Conservation (phyloP, 2,329 filamentous ascomycete species). For the Annulohypoxylon truncatum region DNA sequence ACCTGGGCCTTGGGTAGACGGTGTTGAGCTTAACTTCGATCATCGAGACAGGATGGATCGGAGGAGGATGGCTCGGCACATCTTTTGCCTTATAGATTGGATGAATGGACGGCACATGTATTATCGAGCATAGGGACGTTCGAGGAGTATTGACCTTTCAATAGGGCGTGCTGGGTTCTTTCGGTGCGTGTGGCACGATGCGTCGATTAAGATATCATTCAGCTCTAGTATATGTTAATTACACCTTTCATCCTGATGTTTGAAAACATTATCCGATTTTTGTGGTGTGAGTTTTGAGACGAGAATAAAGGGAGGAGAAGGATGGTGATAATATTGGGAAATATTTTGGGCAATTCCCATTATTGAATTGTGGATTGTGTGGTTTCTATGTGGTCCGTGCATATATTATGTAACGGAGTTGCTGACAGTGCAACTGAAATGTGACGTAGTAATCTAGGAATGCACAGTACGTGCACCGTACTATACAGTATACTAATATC, state of each 20-base stretch:
- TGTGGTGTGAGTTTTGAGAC: neutral
- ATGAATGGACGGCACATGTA: conserved; percentile 2
- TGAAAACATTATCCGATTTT: neutral
- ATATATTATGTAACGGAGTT: conserved; percentile 2
- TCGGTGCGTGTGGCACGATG: conserved; percentile 10
- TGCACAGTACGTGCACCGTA: neutral
- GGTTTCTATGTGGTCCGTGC: conserved; percentile 25
- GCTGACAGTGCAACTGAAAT: neutral
- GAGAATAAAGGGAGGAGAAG: neutral
- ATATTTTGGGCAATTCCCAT: conserved; percentile 5
- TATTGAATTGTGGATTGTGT: conserved; percentile 21
- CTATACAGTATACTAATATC: neutral
- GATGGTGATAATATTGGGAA: conserved; percentile 14
- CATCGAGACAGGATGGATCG: conserved; percentile 26
- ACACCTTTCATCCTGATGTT: neutral
- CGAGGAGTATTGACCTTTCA: conserved; percentile 4
- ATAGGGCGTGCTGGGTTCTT: conserved; percentile 11
- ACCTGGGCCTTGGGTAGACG: conserved; percentile 37
- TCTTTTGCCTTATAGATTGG: conserved; percentile 25
- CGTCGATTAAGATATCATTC: conserved; percentile 21
- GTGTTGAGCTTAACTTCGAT: conserved; percentile 46
- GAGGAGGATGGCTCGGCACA: conserved; percentile 48
- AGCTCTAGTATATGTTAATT: conserved; percentile 15
- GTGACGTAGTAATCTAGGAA: neutral
- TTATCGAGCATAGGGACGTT: conserved; percentile 17